phyloP scores from a whole-genome alignment of 2,329 filamentous ascomycete genomes.

The Plectosphaerella sp. region DNA sequence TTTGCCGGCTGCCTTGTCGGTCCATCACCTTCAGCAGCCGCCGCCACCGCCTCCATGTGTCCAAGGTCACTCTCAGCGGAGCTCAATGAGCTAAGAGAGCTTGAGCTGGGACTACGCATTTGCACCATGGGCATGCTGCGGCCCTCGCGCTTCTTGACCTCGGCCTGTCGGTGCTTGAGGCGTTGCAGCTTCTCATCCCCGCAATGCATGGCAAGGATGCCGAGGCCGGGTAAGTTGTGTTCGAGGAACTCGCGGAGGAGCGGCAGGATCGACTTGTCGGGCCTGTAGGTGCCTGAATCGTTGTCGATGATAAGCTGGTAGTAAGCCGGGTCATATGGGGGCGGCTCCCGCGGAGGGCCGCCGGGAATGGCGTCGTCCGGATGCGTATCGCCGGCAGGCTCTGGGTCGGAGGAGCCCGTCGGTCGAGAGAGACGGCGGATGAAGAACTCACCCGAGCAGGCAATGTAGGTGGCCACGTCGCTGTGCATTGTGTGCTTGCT shows the following conservation, averaged over 20 bases:
- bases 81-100: slow-evolving; percentile 37
- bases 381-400: slow-evolving; percentile 45
- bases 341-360: slow-evolving; percentile 38
- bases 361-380: slow-evolving; percentile 39
- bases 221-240: slow-evolving; percentile 71
- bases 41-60: slow-evolving; percentile 34
- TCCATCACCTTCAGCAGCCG: slow-evolving; percentile 30
- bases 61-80: slow-evolving; percentile 50
- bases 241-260: slow-evolving; percentile 66
- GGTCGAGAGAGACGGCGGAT: slow-evolving; percentile 62
- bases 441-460: slow-evolving; percentile 91
- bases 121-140: slow-evolving; percentile 48
- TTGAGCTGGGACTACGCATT: slow-evolving; percentile 46
- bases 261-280: slow-evolving; percentile 72
- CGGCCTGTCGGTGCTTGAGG: slow-evolving; percentile 73
- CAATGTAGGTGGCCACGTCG: slow-evolving; percentile 85
- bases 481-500: slow-evolving; percentile 98
- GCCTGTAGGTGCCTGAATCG: slow-evolving; percentile 88
- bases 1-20: slow-evolving; percentile 20
- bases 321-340: slow-evolving; percentile 43
- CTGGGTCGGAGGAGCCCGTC: slow-evolving; percentile 33
- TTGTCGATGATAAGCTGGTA: slow-evolving; percentile 95
- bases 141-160: slow-evolving; percentile 65
- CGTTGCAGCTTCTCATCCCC: slow-evolving; percentile 68
- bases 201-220: slow-evolving; percentile 71